Evolutionary conservation across 1,284 basidiomycete species (phyloP), one percentile per base, ranked within the genome.

Genomic region (Tetrapyrgos nigripes): DNA sequence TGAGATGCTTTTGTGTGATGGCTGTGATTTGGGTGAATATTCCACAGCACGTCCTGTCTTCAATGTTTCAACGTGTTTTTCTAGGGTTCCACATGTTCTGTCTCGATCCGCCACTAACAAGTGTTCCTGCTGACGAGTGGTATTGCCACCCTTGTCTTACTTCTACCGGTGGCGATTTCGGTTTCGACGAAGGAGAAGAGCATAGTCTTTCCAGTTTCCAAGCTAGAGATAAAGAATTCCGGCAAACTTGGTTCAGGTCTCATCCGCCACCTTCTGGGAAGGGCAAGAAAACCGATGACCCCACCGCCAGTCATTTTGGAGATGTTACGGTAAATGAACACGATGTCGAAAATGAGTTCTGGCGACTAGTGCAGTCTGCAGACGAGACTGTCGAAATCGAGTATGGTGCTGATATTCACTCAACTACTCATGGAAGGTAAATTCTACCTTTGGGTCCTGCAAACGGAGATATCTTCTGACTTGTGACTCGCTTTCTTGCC

Each of bases 331-430:
- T 97, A 17, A 87, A 90, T 2, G 96, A 99, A 73, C 86, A 89
- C 64, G 94, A 97, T 65, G 87, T 98, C 2, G 97, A 99, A 80
- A 83, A 85, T 52, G 97, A 99, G 75, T 99, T 99, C 71, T 99
- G 97, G 97, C 84, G 96, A 43, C 84, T 99, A 50, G 95, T 98
- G 4, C 91, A 97, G 73, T 92, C 91, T 33, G 85, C 87, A 50
- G 80, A 86, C 44, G 97, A 99, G 72, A 96, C 93, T 0, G 96
- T 99, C 19, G 97, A 99, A 73, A 91, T 99, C 45, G 97, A 99
- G 75, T 99, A 99, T 70, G 97, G 97, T 26, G 97, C 97, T 1
- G 97, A 99, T 73, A 92, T 99, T 26, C 96, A 98, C 75, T 97
- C 96, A 3, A 96, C 96, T 0, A 97, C 94, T 3, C 96, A 98